Percentiles rank a stretch among this genome's conserved stretches.
Evolutionary conservation across 257 asterid species (phyloP).

Genomic region (Ilex asprella): DNA sequence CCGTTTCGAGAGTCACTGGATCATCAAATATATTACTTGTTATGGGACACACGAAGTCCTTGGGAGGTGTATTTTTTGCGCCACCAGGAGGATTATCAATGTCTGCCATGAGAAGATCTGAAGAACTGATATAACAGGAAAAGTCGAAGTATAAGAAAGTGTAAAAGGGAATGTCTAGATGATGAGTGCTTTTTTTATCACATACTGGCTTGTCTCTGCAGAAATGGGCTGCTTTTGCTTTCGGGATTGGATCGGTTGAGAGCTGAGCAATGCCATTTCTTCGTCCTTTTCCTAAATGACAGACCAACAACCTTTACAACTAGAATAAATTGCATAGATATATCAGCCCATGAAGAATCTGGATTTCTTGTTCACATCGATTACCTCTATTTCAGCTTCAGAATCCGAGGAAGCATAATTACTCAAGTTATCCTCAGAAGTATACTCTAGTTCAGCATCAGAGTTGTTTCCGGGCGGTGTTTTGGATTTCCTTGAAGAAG

Average conservation of each 20-base stretch:
- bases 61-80: conserved; percentile 47
- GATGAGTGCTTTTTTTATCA: conserved; percentile 9
- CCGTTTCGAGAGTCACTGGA: conserved; percentile 85
- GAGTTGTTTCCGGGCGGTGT: conserved; percentile 13
- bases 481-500: conserved; percentile 16
- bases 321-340: conserved; percentile 23
- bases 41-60: conserved; percentile 84
- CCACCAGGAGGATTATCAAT: conserved; percentile 19
- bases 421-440: conserved; percentile 22
- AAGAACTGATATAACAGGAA: conserved; percentile 27
- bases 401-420: conserved; percentile 36
- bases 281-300: conserved; percentile 54
- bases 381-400: conserved; percentile 47
- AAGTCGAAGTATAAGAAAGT: conserved; percentile 6
- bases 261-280: conserved; percentile 30
- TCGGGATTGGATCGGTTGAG: conserved; percentile 22
- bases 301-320: conserved; percentile 5
- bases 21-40: conserved; percentile 64
- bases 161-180: conserved; percentile 1
- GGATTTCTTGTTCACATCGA: conserved; percentile 26
- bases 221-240: conserved; percentile 21
- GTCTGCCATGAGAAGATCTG: conserved; percentile 45
- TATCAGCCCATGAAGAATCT: conserved; percentile 26
- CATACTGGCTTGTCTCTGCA: conserved; percentile 40
- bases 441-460: conserved; percentile 21